These are phyloP conservation scores for Gautieria morchelliformis DNA, from an alignment of 768 basidiomycete species.

Conservation along the genomic window DNA sequence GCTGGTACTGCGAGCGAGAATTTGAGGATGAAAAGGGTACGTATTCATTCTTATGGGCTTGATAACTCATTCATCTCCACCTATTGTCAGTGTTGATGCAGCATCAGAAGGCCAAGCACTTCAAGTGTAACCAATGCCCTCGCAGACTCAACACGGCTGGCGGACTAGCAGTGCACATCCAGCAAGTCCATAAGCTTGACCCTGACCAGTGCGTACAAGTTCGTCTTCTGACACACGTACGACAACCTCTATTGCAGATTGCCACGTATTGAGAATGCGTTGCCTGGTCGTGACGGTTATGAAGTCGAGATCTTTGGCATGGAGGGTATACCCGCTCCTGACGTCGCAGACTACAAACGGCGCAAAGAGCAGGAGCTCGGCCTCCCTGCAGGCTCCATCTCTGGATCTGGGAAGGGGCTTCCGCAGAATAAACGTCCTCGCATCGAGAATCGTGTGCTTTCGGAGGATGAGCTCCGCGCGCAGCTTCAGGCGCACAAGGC, in stretches of 20 bases:
- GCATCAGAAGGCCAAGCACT: constrained; percentile 99
- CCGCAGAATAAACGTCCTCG: constrained; percentile 76
- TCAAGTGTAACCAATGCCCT: constrained; percentile 95
- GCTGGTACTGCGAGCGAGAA: constrained; percentile 99
- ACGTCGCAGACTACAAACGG: constrained; percentile 91
- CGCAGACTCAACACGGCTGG: constrained; percentile 94
- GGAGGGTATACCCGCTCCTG: constrained; percentile 94
- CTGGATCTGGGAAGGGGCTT: constrained; percentile 32
- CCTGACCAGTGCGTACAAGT: constrained; percentile 65
- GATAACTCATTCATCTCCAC: background rate
- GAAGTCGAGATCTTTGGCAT: constrained; percentile 99
- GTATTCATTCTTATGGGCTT: constrained; percentile 13
- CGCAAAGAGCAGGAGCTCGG: constrained; percentile 93
- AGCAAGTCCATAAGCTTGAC: constrained; percentile 99
- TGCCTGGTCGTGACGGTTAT: constrained; percentile 94
- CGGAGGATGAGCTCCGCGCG: constrained; percentile 75
- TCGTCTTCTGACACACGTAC: background rate
- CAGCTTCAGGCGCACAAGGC: constrained; percentile 87
- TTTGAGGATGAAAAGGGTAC: constrained; percentile 98
- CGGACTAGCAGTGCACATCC: constrained; percentile 94
- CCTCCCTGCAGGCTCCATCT: constrained; percentile 69
- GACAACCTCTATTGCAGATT: constrained; percentile 29
- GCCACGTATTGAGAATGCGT: constrained; percentile 90
- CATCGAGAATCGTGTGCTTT: constrained; percentile 63
- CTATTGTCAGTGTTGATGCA: constrained; percentile 77